Conservation (phyloP, 768 basidiomycete species). For the Trametes punicea region DNA sequence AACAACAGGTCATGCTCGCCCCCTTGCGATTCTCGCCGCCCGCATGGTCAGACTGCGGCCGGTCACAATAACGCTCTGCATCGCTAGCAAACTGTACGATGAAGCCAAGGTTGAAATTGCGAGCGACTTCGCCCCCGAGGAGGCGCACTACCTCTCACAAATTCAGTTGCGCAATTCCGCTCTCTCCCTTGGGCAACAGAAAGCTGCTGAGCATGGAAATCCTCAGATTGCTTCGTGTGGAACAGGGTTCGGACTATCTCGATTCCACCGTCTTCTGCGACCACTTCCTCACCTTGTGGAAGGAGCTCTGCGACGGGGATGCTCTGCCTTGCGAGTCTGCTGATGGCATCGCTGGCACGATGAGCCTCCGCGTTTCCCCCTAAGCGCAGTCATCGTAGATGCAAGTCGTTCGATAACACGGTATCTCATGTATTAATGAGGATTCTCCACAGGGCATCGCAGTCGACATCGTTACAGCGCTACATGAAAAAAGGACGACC, state of each 20-base stretch:
- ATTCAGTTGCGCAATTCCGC: too few species aligned
- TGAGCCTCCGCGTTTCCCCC: not conserved
- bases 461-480: not conserved
- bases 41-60: slow-evolving; percentile 8
- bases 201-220: not conserved
- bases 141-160: not conserved
- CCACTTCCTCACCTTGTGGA: not conserved
- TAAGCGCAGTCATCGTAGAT: not conserved
- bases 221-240: not conserved
- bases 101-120: slow-evolving; percentile 5
- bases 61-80: slow-evolving; percentile 8
- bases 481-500: not conserved
- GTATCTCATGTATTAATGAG: too few species aligned
- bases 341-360: not conserved
- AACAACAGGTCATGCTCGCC: slow-evolving; percentile 6
- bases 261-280: not conserved
- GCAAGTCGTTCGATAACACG: not conserved
- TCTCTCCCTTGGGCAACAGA: too few species aligned
- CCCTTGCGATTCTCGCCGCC: slow-evolving; percentile 8
- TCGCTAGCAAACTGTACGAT: not conserved
- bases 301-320: not conserved
- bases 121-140: not conserved
- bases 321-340: not conserved
- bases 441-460: not conserved
- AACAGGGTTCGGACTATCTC: not conserved